These are phyloP conservation scores for Elaeis guineensis DNA, from an alignment of 176 grass and related monocot genomes.

Conservation along the genomic window DNA sequence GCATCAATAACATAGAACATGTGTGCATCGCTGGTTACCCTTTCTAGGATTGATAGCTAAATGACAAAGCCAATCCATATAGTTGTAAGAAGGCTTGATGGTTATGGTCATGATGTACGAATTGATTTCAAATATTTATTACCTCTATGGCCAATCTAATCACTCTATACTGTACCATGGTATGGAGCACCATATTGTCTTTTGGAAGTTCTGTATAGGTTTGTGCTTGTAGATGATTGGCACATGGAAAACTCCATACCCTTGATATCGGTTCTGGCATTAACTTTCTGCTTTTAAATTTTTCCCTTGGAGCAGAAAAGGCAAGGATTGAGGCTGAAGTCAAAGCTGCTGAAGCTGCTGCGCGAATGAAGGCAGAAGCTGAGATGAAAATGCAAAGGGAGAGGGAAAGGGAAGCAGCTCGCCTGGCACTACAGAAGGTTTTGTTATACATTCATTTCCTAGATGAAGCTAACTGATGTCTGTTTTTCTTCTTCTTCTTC, in stretches of 20 bases:
- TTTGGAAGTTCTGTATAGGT: no score
- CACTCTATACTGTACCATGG: not conserved
- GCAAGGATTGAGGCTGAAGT: constrained; percentile 73
- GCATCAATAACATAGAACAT: no score
- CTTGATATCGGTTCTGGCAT: no score
- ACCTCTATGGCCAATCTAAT: no score
- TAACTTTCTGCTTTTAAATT: constrained; percentile 8
- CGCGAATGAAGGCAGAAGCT: constrained; percentile 49
- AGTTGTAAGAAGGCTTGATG: no score
- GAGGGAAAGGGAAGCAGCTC: constrained; percentile 73
- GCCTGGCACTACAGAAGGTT: constrained; percentile 56
- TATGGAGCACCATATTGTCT: not conserved
- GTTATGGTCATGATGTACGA: no score
- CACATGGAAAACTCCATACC: no score
- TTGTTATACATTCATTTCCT: not conserved
- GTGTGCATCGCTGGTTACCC: no score
- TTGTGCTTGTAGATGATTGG: no score
- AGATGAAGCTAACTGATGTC: constrained; percentile 1
- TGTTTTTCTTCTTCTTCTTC: not conserved
- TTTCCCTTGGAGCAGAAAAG: constrained; percentile 36
- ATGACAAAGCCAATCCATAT: no score
- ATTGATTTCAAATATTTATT: no score
- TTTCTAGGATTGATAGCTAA: no score
- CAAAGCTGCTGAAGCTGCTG: constrained; percentile 53
- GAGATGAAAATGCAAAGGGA: constrained; percentile 50